Base-by-base conservation (phyloP, 2,329 filamentous ascomycete species). In the Botrytis pseudocinerea region DNA sequence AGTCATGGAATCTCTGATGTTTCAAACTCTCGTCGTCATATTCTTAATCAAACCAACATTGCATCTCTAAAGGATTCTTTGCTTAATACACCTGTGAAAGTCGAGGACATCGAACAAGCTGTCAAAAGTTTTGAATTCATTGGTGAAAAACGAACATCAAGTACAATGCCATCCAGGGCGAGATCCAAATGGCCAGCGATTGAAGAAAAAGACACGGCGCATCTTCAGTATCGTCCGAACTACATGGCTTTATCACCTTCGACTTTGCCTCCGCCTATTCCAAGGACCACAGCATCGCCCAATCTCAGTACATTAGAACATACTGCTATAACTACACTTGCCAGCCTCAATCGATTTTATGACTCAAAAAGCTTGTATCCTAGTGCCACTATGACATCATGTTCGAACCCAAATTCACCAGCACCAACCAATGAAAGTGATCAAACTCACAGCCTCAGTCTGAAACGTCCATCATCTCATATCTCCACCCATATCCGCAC, bases 231-330 rank as follows among this genome's bases (percentile, higher is more conserved):
- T 35, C 25, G 44, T 32, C 10, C n/a, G 4, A 20, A 32, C 20
- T 42, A 32, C 9, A 57, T 22, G 16, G 10, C 38, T 59, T 57
- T 38, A 9, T 42, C 38, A 4, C 38, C 18, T 22, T 42, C 32
- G 3, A 12, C 38, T 32, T 10, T n/a, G 28, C 1, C 10, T 7
- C 10, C 4, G 40, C 6, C 25, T 1, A 20, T 1, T 32, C 10
- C 38, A 42, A 42, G 18, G 9, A 38, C 16, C 14, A 22, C 64
- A 68, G 20, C 10, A 12, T 18, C 18, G 1, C 20, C 35, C 6
- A 2, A 20, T 4, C 48, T 69, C 12, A 69, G 51, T 7, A 32
- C 16, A 12, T 48, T 69, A 10, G 48, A 57, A 57, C 18, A 69
- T 14, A 40, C 48, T 10, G 65, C 65, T 59, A 7, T 44, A 42